Evolutionary conservation across 306 rosid species (phyloP).

Genomic region (Inga oerstediana): DNA sequence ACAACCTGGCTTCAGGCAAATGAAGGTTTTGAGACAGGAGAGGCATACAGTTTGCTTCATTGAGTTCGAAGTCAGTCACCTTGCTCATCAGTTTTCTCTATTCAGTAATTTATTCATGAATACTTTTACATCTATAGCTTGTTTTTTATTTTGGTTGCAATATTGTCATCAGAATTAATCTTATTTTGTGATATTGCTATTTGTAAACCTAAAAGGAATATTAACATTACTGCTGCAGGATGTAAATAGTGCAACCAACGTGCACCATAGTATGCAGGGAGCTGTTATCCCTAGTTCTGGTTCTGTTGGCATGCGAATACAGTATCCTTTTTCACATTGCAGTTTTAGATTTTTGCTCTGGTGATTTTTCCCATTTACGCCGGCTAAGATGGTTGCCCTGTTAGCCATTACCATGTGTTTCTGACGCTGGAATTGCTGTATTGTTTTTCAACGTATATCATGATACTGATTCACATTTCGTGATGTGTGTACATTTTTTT

Average conservation of each 20-base stretch:
- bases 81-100: slow-evolving; percentile 17
- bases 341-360: slow-evolving; percentile 19
- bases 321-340: slow-evolving; percentile 73
- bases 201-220: slow-evolving; percentile 16
- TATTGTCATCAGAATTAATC: neutral
- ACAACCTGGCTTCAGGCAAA: slow-evolving; percentile 99
- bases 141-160: neutral
- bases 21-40: slow-evolving; percentile 98
- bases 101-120: neutral
- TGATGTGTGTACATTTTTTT: neutral
- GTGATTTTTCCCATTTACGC: neutral
- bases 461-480: neutral
- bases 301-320: slow-evolving; percentile 99
- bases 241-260: slow-evolving; percentile 84
- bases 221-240: slow-evolving; percentile 60
- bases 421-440: neutral
- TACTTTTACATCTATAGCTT: neutral
- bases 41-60: slow-evolving; percentile 99
- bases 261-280: slow-evolving; percentile 94
- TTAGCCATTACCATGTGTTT: neutral
- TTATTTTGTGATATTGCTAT: slow-evolving; percentile 13
- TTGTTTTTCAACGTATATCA: neutral
- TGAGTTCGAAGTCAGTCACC: slow-evolving; percentile 88
- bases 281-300: slow-evolving; percentile 99
- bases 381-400: neutral